phyloP scores from a whole-genome alignment of 2,329 filamentous ascomycete genomes.

The Aspergillus latus region DNA sequence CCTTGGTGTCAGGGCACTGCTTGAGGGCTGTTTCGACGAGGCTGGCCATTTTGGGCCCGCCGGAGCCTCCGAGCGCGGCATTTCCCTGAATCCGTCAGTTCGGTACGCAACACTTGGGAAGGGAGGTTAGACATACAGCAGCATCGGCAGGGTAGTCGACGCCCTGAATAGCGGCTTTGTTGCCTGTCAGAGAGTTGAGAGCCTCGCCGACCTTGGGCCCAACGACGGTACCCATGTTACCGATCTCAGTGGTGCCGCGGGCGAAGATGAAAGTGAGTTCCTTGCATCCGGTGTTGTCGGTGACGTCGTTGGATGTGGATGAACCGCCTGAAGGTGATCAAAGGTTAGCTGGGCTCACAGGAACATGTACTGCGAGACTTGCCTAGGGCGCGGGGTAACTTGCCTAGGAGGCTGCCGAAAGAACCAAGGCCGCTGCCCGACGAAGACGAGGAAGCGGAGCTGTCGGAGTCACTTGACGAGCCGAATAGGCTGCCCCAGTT shows the following conservation, averaged over 20 bases:
- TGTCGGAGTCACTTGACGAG: conserved; percentile 4
- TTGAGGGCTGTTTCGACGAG: conserved; percentile 30
- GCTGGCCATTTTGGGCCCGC: conserved; percentile 31
- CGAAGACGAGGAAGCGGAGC: neutral
- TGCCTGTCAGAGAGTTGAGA: conserved; percentile 25
- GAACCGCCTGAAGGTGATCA: conserved; percentile 18
- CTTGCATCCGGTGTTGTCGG: conserved; percentile 41
- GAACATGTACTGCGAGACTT: neutral
- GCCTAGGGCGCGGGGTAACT: neutral
- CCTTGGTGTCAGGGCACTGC: conserved; percentile 36
- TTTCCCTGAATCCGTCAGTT: conserved; percentile 25
- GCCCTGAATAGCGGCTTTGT: conserved; percentile 34
- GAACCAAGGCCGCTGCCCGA: neutral
- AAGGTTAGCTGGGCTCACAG: neutral
- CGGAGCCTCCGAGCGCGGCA: conserved; percentile 27
- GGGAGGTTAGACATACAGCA: conserved; percentile 16
- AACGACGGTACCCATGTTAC: conserved; percentile 45
- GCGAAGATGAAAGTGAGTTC: conserved; percentile 47
- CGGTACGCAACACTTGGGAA: too few relatives aligned
- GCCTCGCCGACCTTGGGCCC: conserved; percentile 38
- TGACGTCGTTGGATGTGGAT: conserved; percentile 42
- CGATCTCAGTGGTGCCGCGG: conserved; percentile 43
- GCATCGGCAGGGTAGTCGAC: conserved; percentile 33
- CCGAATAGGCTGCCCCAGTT: neutral
- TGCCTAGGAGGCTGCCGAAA: conserved; percentile 8